Evolutionary conservation across 2,329 filamentous ascomycete genomes (phyloP).

Genomic region (Sporothrix pallida): DNA sequence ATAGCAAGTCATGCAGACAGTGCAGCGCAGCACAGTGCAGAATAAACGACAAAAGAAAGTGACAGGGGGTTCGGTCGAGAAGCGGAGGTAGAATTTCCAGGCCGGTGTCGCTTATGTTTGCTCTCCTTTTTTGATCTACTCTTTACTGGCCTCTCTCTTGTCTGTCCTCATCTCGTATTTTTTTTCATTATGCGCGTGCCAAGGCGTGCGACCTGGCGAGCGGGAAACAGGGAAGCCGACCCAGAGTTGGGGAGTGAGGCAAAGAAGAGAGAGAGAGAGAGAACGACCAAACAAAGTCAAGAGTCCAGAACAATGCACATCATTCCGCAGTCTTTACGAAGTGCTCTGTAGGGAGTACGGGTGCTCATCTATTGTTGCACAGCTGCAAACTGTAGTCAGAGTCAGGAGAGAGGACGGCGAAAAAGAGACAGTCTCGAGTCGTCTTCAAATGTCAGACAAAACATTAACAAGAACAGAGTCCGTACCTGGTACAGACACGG

Average conservation of each 20-base stretch:
- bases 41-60: too few species aligned
- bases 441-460: not conserved
- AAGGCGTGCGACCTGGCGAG: not conserved
- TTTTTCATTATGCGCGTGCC: not conserved
- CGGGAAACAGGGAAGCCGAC: too few species aligned
- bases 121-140: not conserved
- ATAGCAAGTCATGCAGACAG: not conserved
- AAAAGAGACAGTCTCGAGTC: too few species aligned
- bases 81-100: not conserved
- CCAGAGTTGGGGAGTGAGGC: not conserved
- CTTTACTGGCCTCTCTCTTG: too few species aligned
- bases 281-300: not conserved
- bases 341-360: too few species aligned
- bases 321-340: not conserved
- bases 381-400: not conserved
- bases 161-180: constrained; percentile 7
- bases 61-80: not conserved
- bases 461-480: not conserved
- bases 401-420: not conserved
- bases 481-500: not conserved
- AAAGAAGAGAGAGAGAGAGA: not conserved
- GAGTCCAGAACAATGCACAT: constrained; percentile 14
- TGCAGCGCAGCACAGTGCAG: not conserved
- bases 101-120: not conserved
- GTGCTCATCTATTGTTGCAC: not conserved